Conservation (phyloP, 805 yeast species). For the Clavispora carvajalis region DNA sequence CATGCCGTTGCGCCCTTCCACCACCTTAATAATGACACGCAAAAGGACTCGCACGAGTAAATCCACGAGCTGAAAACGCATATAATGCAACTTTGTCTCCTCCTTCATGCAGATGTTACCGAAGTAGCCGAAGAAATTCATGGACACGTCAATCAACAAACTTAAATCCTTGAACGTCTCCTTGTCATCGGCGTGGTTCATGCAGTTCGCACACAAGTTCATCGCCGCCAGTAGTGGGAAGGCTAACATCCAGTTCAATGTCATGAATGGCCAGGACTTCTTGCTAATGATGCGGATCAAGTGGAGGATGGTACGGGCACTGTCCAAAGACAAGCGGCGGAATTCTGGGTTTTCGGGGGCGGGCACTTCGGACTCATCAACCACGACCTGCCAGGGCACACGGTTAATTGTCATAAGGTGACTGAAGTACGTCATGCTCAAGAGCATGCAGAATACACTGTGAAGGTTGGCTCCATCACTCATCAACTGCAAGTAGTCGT, state of each 20-base stretch:
- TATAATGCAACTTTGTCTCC: slow-evolving; percentile 9
- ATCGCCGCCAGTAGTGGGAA: slow-evolving; percentile 31
- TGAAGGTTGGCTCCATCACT: not conserved
- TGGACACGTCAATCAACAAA: slow-evolving; percentile 22
- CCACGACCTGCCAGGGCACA: slow-evolving; percentile 22
- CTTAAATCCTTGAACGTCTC: slow-evolving; percentile 26
- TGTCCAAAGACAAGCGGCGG: slow-evolving; percentile 26
- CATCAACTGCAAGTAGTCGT: not conserved
- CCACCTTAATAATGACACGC: slow-evolving; percentile 17
- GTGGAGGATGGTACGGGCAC: slow-evolving; percentile 34
- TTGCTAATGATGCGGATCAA: slow-evolving; percentile 19
- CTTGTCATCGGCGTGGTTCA: slow-evolving; percentile 25
- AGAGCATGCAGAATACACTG: slow-evolving; percentile 11
- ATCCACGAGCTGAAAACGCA: slow-evolving; percentile 14
- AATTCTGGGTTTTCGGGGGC: slow-evolving; percentile 15
- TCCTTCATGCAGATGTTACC: slow-evolving; percentile 7
- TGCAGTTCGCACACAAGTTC: slow-evolving; percentile 22
- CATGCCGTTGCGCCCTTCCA: slow-evolving; percentile 16
- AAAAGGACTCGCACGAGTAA: slow-evolving; percentile 19
- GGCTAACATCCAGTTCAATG: slow-evolving; percentile 27
- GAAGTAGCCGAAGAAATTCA: slow-evolving; percentile 14
- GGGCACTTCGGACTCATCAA: slow-evolving; percentile 15
- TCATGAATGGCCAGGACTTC: slow-evolving; percentile 17
- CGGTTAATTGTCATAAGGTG: slow-evolving; percentile 36
- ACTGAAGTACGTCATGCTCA: slow-evolving; percentile 28